Evolutionary conservation across 1,284 basidiomycete genomes (phyloP), one percentile per base, ranked within the genome.

Genomic region (Boletus subluridellus): DNA sequence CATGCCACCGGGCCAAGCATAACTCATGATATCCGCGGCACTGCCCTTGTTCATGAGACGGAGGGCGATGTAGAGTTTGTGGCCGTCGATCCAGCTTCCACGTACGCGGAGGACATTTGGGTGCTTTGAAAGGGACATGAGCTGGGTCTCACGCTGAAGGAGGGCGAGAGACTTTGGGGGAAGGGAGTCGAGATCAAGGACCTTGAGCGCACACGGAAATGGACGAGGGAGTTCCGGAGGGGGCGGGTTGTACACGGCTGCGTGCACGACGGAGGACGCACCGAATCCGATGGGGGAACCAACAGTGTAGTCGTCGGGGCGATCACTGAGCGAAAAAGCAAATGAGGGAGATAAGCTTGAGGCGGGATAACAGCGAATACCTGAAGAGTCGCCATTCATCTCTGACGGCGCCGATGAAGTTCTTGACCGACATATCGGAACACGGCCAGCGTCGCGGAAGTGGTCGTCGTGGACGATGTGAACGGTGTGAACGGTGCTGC

Each of bases 41-140:
- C 89, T 92, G 34, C 92, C 92, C 60, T 86, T 88, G 66, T 86
- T 91, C 93, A 95, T 95, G 59, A 95, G 83, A 42, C 94, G 88
- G 56, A 94, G 80, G 4, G 94, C 92, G 60, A 95, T 95, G 71
- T 86, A 84, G 5, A 95, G 80, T 69, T 90, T 91, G 71, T 89
- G 85, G 41, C 89, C 92, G 8, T 86, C 80, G 67, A 92, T 84
- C 94, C 94, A 95, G 44, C 87, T 89, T 12, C 93, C 93, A 64
- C 94, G 86, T 2, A 95, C 94, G 58, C 92, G 86, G 21, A 95
- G 80, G 7, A 95, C 91, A 65, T 95, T 94, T 30, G 93, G 92
- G 64, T 95, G 93, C 69, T 95, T 95, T n/a, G 87, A 91, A 3
- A 95, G 80, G 3, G 91, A 93, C 94, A 95, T 95, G 49, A 95